A percentile compares a stretch with the other conserved stretches of the same genome.
These are phyloP conservation scores for Solanum habrochaites DNA, from an alignment of 257 asterid genomes.

Conservation along the genomic window DNA sequence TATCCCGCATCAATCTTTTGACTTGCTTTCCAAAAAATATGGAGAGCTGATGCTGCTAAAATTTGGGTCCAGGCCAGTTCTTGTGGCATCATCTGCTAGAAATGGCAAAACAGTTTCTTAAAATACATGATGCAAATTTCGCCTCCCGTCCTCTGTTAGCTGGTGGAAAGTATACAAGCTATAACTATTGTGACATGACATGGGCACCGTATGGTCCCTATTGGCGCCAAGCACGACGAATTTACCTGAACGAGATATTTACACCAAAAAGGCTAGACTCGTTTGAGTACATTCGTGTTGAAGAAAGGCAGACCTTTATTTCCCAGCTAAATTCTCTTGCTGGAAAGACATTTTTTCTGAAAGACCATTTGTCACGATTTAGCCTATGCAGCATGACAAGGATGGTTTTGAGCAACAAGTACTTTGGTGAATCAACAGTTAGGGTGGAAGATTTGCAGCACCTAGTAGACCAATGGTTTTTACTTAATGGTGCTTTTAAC, in stretches of 20 bases:
- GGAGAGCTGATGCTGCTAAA: slow-evolving; percentile 33
- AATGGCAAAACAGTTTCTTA: slow-evolving; percentile 31
- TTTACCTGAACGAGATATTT: slow-evolving; percentile 10
- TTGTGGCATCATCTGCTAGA: slow-evolving; percentile 33
- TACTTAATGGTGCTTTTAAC: slow-evolving; percentile 9
- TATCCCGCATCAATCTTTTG: slow-evolving; percentile 18
- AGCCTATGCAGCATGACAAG: slow-evolving; percentile 11
- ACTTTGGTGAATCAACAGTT: background rate
- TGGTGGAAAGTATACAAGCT: slow-evolving; percentile 15
- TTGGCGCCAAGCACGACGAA: slow-evolving; percentile 24
- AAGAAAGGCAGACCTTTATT: slow-evolving; percentile 8
- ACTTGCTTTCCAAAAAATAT: slow-evolving; percentile 19
- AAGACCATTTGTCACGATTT: background rate
- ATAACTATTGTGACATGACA: slow-evolving; percentile 10
- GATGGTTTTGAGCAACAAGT: slow-evolving; percentile 15
- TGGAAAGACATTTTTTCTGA: slow-evolving; percentile 19
- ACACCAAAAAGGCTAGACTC: slow-evolving; percentile 6
- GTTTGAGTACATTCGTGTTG: slow-evolving; percentile 10
- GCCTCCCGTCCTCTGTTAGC: slow-evolving; percentile 28
- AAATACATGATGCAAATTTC: slow-evolving; percentile 18
- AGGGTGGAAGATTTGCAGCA: slow-evolving; percentile 5
- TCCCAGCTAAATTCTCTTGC: background rate
- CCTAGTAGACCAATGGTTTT: slow-evolving; percentile 21
- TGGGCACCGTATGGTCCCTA: slow-evolving; percentile 30
- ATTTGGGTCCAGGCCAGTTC: slow-evolving; percentile 18